Evolutionary conservation across 352 stramenopile genomes (phyloP), one percentile per base, ranked within the genome.

Genomic region (Thraustochytrium striatum): DNA sequence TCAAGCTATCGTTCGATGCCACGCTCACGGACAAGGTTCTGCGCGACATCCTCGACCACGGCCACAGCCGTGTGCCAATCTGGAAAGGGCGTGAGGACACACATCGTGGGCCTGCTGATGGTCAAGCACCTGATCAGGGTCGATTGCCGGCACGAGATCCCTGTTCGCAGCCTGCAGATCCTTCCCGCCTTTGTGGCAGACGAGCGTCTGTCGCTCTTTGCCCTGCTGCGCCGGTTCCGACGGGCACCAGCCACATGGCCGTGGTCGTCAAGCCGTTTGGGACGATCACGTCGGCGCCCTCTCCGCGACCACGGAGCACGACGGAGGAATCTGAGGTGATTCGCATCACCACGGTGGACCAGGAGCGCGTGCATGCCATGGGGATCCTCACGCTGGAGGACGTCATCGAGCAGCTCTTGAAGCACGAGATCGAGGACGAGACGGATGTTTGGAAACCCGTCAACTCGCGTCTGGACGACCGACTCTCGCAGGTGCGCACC

Each of bases 351-450:
- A 78, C 9, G 35, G 33, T 81, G 25, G 3, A 80, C 28, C 55
- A 80, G 33, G 57, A 35, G 0, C 55, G 32, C 39, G 82, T 90
- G 1, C 55, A 85, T 21, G 90, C 92, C 62, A 81, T 87, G 16
- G 89, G 88, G 8, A 91, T 92, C 70, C 82, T 91, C 41, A 91
- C 88, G 28, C 91, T 93, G 43, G 89, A 93, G 78, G 88, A 92
- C 58, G 87, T 92, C 21, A 90, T 93, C 57, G 89, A 93, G 78
- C 87, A 93, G 80, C 84, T 92, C 43, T 90, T 93, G 39, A 88
- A 92, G 62, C 87, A 92, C 68, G 87, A 92, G 72, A 93, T 93
- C 39, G 87, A 92, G 78, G 88, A 92, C 72, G 89, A 93, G 72
- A 91, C 86, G 58, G 88, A 92, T 69, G 69, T 89, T 2, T 81